Base-by-base conservation (phyloP, 352 stramenopile genomes). In the Pelagophyceae sp. region DNA sequence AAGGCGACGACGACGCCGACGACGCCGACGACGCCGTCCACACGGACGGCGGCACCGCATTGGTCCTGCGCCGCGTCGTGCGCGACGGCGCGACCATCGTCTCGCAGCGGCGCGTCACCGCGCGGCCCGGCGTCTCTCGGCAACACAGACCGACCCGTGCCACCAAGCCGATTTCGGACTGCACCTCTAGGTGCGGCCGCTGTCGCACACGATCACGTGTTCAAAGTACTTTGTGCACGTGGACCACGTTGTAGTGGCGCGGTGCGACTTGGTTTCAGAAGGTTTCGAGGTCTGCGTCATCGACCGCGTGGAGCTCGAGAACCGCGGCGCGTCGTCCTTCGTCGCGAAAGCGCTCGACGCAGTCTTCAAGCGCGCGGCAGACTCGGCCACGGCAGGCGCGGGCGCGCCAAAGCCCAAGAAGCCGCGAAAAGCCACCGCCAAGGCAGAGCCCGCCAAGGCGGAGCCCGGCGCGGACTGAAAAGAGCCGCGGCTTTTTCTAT, bases 151-250 rank as follows among this genome's bases (percentile, higher is more conserved):
- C 5, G 23, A 45, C 63, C 5, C 63, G 63, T 32, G 31, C 35
- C 11, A 35, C 29, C 31, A 72, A 72, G n/a, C n/a, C n/a, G n/a
- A n/a, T n/a, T n/a, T n/a, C n/a, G n/a, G n/a, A n/a, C n/a, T n/a
- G n/a, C n/a, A n/a, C n/a, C n/a, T n/a, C n/a, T n/a, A n/a, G n/a
- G n/a, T n/a, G n/a, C n/a, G n/a, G 38, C 2, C 67, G 2, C 0
- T 74, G 35, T 11, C 67, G 15, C 67, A 74, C 38, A 38, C 67
- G 15, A 74, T 74, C 67, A 74, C 67, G 11, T 33, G 2, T 19
- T 29, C 35, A 2, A 6, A 31, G 2, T 74, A 74, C 67, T 33
- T 25, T 37, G 38, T 74, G 35, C 31, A 51, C 67, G 67, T 74
- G 35, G 35, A 31, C 2, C 33, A 25, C 29, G 54, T 63, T 2